phyloP scores from a whole-genome alignment of 805 yeast genomes.

The Ogataea corticis region DNA sequence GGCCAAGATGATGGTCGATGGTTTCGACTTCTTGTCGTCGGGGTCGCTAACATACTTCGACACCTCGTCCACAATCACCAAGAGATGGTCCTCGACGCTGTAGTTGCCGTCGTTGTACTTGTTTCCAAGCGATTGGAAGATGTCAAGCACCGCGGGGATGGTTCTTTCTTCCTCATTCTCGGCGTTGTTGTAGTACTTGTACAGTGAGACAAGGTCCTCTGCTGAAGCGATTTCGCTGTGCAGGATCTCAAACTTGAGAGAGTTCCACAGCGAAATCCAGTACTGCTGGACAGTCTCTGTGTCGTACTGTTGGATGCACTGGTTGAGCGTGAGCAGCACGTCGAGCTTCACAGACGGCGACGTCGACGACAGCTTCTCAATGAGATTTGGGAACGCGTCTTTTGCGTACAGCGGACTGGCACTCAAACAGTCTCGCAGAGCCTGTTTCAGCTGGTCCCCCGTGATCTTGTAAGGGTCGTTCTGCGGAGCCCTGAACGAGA shows the following conservation, averaged over 20 bases:
- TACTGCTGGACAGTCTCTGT: conserved; percentile 48
- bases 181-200: conserved; percentile 33
- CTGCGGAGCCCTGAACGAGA: conserved; percentile 88
- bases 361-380: conserved; percentile 78
- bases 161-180: conserved; percentile 35
- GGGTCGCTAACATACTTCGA: conserved; percentile 49
- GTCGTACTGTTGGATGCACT: conserved; percentile 56
- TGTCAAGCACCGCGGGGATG: conserved; percentile 43
- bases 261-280: conserved; percentile 83
- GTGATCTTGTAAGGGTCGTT: conserved; percentile 87
- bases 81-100: conserved; percentile 22
- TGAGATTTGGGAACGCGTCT: conserved; percentile 72
- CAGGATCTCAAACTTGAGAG: conserved; percentile 83
- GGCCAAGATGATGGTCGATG: conserved; percentile 61
- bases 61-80: conserved; percentile 48
- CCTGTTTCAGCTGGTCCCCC: conserved; percentile 63
- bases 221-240: conserved; percentile 58
- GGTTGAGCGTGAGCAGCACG: conserved; percentile 59
- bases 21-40: conserved; percentile 56
- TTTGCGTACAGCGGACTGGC: conserved; percentile 63
- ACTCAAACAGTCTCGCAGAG: conserved; percentile 62
- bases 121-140: conserved; percentile 45
- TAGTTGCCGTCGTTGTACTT: conserved; percentile 30
- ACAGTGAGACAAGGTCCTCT: conserved; percentile 27
- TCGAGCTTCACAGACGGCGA: conserved; percentile 74